phyloP scores from a whole-genome alignment of 2,329 filamentous ascomycete genomes.

The Nemania serpens region DNA sequence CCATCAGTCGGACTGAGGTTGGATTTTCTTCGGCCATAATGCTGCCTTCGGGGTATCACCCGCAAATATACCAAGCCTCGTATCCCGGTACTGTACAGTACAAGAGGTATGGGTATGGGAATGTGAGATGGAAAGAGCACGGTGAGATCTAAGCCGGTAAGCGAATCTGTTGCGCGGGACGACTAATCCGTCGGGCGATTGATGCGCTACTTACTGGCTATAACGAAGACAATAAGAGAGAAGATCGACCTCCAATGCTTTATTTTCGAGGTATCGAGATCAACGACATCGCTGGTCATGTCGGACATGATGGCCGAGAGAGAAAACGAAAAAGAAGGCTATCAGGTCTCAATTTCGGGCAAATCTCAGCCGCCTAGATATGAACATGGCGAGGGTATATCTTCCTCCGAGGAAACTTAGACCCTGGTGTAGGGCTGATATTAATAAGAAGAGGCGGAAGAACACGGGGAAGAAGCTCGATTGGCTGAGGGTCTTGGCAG shows the following conservation, averaged over 20 bases:
- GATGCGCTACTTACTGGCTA: slow-evolving; percentile 64
- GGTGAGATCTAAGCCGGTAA: slow-evolving; percentile 59
- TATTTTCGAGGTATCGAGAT: slow-evolving; percentile 60
- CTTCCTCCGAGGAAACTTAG: neutral
- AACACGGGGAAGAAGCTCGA: no score
- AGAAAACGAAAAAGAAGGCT: neutral
- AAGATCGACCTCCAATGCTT: slow-evolving; percentile 70
- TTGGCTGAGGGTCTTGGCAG: no score
- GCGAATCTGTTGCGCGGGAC: neutral
- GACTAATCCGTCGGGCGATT: neutral
- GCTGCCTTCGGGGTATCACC: slow-evolving; percentile 54
- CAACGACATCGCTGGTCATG: slow-evolving; percentile 12
- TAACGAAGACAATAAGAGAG: slow-evolving; percentile 69
- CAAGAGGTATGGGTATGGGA: slow-evolving; percentile 62
- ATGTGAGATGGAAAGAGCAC: slow-evolving; percentile 73
- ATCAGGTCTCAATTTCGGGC: slow-evolving; percentile 4
- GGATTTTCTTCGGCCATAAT: slow-evolving; percentile 29
- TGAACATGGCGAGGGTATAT: slow-evolving; percentile 12
- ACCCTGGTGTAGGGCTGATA: neutral
- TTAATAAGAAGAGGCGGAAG: no score
- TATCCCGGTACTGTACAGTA: slow-evolving; percentile 51
- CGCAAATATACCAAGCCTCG: slow-evolving; percentile 51
- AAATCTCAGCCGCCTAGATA: slow-evolving; percentile 6
- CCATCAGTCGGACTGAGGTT: neutral
- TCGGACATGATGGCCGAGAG: slow-evolving; percentile 29